Conservation (phyloP, 1,284 basidiomycete genomes). For the Cutaneotrichosporon sp. region DNA sequence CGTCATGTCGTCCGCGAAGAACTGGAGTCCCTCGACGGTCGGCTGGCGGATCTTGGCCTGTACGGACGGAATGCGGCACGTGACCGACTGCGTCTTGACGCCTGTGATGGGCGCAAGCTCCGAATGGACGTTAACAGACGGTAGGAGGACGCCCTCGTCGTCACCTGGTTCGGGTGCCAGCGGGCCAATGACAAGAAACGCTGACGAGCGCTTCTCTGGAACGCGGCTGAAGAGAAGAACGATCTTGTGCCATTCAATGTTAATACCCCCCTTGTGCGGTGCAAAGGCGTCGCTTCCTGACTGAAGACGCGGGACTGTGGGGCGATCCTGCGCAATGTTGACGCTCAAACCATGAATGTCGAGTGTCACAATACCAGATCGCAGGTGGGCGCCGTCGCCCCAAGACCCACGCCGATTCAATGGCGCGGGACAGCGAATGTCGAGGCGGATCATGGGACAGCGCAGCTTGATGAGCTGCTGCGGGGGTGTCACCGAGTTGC, state of each 20-base stretch:
- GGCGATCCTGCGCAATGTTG: slow-evolving; percentile 10
- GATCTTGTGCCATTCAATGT: slow-evolving; percentile 38
- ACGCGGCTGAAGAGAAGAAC: slow-evolving; percentile 42
- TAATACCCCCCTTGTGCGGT: slow-evolving; percentile 8
- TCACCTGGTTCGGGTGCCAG: slow-evolving; percentile 36
- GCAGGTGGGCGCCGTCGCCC: slow-evolving; percentile 41
- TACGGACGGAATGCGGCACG: slow-evolving; percentile 59
- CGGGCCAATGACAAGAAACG: slow-evolving; percentile 40
- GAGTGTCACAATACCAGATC: slow-evolving; percentile 45
- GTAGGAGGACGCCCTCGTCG: slow-evolving; percentile 30
- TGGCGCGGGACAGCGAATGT: slow-evolving; percentile 46
- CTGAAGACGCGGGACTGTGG: background rate
- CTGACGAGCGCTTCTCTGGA: slow-evolving; percentile 32
- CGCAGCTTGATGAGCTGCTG: slow-evolving; percentile 8
- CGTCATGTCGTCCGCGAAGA: slow-evolving; percentile 74
- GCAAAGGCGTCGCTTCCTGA: background rate
- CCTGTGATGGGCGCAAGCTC: slow-evolving; percentile 7
- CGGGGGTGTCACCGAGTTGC: background rate
- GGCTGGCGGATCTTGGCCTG: slow-evolving; percentile 56
- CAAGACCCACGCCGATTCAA: slow-evolving; percentile 35
- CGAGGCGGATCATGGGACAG: slow-evolving; percentile 38
- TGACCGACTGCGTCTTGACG: slow-evolving; percentile 28
- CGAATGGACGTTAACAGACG: slow-evolving; percentile 48
- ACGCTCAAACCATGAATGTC: slow-evolving; percentile 37
- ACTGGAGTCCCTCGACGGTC: slow-evolving; percentile 68